Conservation (phyloP, 495 filamentous ascomycete genomes). For the Penicillium herquei region DNA sequence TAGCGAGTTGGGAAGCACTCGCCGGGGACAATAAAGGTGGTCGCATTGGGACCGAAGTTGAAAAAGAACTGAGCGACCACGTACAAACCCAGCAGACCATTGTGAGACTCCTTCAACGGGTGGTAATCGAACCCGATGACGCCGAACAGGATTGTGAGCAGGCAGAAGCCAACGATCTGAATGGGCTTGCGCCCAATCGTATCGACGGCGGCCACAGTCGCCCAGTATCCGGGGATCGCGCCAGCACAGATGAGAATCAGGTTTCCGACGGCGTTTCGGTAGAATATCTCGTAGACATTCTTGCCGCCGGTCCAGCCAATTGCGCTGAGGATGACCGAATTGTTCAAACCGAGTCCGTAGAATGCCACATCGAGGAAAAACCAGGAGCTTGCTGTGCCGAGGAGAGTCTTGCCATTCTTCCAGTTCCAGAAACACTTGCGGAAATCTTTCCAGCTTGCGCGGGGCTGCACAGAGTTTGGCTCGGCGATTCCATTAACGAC, state of each 20-base stretch:
- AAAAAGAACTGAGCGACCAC: conserved; percentile 85
- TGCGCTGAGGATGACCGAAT: conserved; percentile 61
- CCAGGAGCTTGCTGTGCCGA: conserved; percentile 79
- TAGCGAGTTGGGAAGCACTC: conserved; percentile 90
- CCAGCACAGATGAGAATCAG: conserved; percentile 68
- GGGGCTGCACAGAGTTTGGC: conserved; percentile 46
- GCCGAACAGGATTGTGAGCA: conserved; percentile 74
- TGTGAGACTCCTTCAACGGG: conserved; percentile 40
- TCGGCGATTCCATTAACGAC: conserved; percentile 29
- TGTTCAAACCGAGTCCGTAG: conserved; percentile 79
- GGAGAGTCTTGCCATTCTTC: conserved; percentile 66
- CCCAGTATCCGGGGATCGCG: conserved; percentile 77
- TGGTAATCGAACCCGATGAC: conserved; percentile 69
- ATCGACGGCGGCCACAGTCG: conserved; percentile 67
- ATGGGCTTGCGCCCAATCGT: conserved; percentile 76
- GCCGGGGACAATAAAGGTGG: conserved; percentile 87
- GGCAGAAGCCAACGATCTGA: conserved; percentile 70
- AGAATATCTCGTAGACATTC: conserved; percentile 61
- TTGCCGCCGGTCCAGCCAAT: conserved; percentile 64
- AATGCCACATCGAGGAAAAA: conserved; percentile 77
- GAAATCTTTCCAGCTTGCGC: conserved; percentile 69
- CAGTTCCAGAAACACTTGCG: conserved; percentile 59
- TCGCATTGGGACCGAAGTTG: conserved; percentile 83
- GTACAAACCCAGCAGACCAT: conserved; percentile 68
- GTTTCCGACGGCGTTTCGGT: conserved; percentile 71